These are phyloP conservation scores for Blastomyces emzantsi DNA, from an alignment of 2,329 filamentous ascomycete species.

Conservation along the genomic window DNA sequence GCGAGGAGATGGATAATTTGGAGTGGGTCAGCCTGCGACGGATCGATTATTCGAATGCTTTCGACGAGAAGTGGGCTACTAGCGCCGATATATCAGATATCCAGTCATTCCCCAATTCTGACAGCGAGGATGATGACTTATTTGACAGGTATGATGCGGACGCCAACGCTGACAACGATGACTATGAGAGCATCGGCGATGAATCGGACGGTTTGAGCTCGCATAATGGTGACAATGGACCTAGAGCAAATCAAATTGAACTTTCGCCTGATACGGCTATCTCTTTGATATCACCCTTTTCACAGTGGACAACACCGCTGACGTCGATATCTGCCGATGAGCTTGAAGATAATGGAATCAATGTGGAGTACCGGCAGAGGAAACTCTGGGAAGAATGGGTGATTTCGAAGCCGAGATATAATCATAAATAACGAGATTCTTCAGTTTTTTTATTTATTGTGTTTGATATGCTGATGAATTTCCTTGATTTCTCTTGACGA, in stretches of 20 bases:
- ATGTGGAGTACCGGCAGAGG: conserved; percentile 27
- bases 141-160: conserved; percentile 16
- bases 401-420: conserved; percentile 19
- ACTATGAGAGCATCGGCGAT: conserved; percentile 16
- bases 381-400: conserved; percentile 35
- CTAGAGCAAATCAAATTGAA: conserved; percentile 17
- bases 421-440: neutral
- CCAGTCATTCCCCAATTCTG: conserved; percentile 17
- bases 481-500: neutral
- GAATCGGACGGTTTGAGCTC: conserved; percentile 18
- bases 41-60: conserved; percentile 51
- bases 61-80: conserved; percentile 35
- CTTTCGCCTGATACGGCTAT: conserved; percentile 16
- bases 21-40: conserved; percentile 55
- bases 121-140: conserved; percentile 17
- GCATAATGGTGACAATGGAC: conserved; percentile 18
- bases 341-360: conserved; percentile 30
- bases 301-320: conserved; percentile 21
- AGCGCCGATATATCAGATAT: conserved; percentile 19
- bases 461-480: neutral
- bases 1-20: conserved; percentile 47
- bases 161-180: conserved; percentile 8
- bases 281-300: conserved; percentile 13
- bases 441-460: neutral
- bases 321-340: conserved; percentile 24